Percentiles rank a stretch among this genome's conserved stretches.
Conservation (phyloP, 768 basidiomycete genomes). For the Pholiota molesta region DNA sequence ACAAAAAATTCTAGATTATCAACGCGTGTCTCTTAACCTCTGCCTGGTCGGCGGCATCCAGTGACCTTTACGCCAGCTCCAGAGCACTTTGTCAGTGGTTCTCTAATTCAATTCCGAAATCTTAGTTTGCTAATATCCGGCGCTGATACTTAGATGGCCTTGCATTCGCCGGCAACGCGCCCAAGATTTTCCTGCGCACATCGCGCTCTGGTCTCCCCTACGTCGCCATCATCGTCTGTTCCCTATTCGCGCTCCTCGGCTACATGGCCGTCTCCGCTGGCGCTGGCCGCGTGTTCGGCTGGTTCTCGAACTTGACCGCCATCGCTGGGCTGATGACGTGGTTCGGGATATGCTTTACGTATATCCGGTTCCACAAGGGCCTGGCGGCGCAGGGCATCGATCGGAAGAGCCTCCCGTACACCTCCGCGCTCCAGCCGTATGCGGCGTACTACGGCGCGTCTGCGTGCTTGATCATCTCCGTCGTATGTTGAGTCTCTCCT, state of each 20-base stretch:
- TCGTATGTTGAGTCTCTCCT: conserved; percentile 46
- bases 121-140: background rate
- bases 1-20: conserved; percentile 53
- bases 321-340: conserved; percentile 73
- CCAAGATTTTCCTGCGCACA: conserved; percentile 73
- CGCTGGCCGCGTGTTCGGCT: conserved; percentile 75
- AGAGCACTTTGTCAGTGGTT: conserved; percentile 75
- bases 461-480: conserved; percentile 53
- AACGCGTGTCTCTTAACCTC: conserved; percentile 85
- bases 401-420: conserved; percentile 71
- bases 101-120: background rate
- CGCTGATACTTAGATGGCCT: conserved; percentile 70
- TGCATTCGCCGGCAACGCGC: conserved; percentile 79
- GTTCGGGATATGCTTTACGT: conserved; percentile 77
- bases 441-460: conserved; percentile 63
- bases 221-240: conserved; percentile 65
- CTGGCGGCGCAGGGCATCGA: conserved; percentile 79
- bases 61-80: conserved; percentile 91
- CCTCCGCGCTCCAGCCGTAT: conserved; percentile 69
- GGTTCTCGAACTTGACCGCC: conserved; percentile 81
- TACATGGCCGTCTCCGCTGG: conserved; percentile 77
- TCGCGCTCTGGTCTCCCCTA: conserved; percentile 77
- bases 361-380: conserved; percentile 83
- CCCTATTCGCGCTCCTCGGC: conserved; percentile 66
- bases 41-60: conserved; percentile 91